Base-by-base conservation (phyloP, 1,284 basidiomycete species). In the Ganoderma sinense region DNA sequence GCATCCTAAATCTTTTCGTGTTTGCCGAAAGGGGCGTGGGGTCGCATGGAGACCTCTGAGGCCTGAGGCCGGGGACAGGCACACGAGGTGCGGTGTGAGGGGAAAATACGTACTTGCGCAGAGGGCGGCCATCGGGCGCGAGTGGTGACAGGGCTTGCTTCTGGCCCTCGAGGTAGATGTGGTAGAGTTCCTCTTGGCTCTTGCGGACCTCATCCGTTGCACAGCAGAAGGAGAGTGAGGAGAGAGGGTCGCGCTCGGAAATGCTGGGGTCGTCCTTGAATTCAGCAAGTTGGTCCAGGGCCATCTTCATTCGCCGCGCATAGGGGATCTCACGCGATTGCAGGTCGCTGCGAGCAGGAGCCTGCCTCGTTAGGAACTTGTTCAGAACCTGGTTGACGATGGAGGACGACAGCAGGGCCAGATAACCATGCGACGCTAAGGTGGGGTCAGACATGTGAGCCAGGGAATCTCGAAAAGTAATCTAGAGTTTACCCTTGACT, bases 181-280 rank as follows among this genome's bases (percentile, higher is more conserved):
- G 78, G 67, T 91, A 78, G 33, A 82, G 78, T 41, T 89, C 86
- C 4, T 79, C 79, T 75, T 93, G 91, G 33, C 80, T 84, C 74
- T 85, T 81, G 39, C 85, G 78, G 8, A 87, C 80, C 18, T 90
- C 87, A 4, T 82, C 80, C 0, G 87, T 75, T 33, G 91, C 83
- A 72, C 89, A 89, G n/a, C 87, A 91, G 76, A 94, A 94, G 4
- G 91, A 92, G 64, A 93, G 80, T 0, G 88, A 82, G 2, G 87
- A 91, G 20, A 75, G 71, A 10, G 91, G 87, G 73, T 91, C 84
- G n/a, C 88, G 86, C 6, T 80, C 76, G 11, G 82, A 81, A 39
- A 90, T 85, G 13, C 80, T 80, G 4, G 84, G 77, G 74, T 89
- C 84, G 29, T 83, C 84, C 53, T 82, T 81, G 29, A 91, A 79